Evolutionary conservation across 768 basidiomycete species (phyloP), one percentile per base, ranked within the genome.

Genomic region (Coprinopsis cinerea): DNA sequence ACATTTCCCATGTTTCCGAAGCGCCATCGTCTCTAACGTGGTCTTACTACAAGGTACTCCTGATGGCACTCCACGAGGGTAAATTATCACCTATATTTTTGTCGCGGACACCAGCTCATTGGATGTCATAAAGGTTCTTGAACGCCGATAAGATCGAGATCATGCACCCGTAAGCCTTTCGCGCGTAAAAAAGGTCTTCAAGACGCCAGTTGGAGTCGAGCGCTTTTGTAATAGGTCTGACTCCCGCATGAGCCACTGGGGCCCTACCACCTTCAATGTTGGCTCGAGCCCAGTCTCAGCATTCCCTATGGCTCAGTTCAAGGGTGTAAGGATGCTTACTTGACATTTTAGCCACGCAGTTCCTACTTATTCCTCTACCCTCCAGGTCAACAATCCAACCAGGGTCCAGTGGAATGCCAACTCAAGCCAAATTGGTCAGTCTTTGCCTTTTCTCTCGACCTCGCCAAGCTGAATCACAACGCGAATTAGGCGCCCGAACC

Each of bases 251-350:
- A 61, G 63, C 49, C 59, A 56, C 26, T 77, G 74, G 74, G 71
- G 71, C 11, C 73, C 71, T n/a, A 52, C 70, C 46, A 75, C 73
- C 0, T 75, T 63, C 53, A 77, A 73, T 17, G 55, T 76, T 35
- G 72, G 73, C 32, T 68, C 66, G 22, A 66, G 64, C 52, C 64
- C 69, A 24, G 63, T 57, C 1, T 59, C 63, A 14, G 62, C 65
- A n/a, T 75, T 73, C 65, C 76, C 76, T 1, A 76, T 77, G 75
- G 74, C 74, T n/a, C 69, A 71, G 51, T 76, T 74, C 61, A 70
- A 70, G 57, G 61, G 45, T 3, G 70, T 70, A 49, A 44, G 64
- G 45, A 10, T 14, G 27, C 7, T 30, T 34, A 18, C 26, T 39
- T 45, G 20, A 3, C 20, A 20, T 9, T 24, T 10, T 24, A 17